Evolutionary conservation across 1,139 yeast species (phyloP), one percentile per base, ranked within the genome.

Genomic region (Taphrina communis): DNA sequence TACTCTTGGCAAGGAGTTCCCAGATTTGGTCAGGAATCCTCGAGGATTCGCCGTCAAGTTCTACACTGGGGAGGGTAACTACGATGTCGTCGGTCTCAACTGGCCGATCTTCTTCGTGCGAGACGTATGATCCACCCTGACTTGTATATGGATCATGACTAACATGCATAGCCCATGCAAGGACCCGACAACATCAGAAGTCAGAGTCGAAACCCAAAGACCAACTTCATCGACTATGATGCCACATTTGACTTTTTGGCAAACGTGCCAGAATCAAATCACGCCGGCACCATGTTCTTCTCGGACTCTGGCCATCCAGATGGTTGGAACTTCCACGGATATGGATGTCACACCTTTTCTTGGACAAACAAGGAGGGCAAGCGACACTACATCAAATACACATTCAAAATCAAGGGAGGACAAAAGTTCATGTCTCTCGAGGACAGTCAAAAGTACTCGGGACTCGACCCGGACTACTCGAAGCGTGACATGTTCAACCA

Each of bases 291-390:
- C 80, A 80, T 83, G 72, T 78, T 86, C 77, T 86, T 87, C 76
- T 83, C 87, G 59, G 88, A 86, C 77, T 83, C 90, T 75, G 90
- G 90, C 77, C 86, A 88, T 56, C 91, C 91, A 51, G 84, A 85
- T 65, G 80, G 83, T 65, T 87, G 84, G 81, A 82, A 89, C 76
- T 82, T 83, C 76, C 81, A 87, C 76, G 90, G 89, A 71, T 87
- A 84, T 80, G 87, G 90, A 35, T 90, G 90, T 69, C 90, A 87
- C 79, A 84, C 90, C 50, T 87, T 85, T 79, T 86, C 86, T 78
- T 85, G 88, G 88, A 79, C 86, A 65, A 87, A 86, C 78, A 82
- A 83, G 75, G 82, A 86, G 73, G 90, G 89, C 72, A 88, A 86
- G 70, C 85, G 88, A 86, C 78, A 76, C 74, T 87, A 86, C 76